Evolutionary conservation across 2,329 filamentous ascomycete genomes (phyloP).

Genomic region (Ophidiomyces ophidiicola): DNA sequence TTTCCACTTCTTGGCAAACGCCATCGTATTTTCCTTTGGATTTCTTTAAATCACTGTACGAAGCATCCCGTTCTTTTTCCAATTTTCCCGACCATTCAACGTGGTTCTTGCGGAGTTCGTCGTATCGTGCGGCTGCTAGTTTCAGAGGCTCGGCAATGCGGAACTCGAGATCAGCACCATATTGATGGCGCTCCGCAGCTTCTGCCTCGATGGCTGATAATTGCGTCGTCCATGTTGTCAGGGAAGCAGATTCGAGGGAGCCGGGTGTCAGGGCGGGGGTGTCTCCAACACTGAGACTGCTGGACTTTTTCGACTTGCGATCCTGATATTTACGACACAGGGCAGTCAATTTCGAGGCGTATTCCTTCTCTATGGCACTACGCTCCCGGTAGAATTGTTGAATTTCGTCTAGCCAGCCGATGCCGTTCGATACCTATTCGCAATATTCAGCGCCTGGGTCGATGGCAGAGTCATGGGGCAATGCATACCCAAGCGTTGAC

Average conservation of each 20-base stretch:
- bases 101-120: constrained; percentile 86
- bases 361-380: constrained; percentile 90
- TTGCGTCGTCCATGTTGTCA: constrained; percentile 95
- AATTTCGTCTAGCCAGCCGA: constrained; percentile 91
- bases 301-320: constrained; percentile 84
- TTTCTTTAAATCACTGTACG: constrained; percentile 77
- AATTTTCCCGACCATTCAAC: constrained; percentile 78
- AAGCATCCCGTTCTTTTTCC: constrained; percentile 74
- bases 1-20: constrained; percentile 88
- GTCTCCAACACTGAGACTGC: constrained; percentile 82
- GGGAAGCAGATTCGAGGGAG: constrained; percentile 86
- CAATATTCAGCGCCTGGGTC: constrained; percentile 11
- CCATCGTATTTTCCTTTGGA: constrained; percentile 86
- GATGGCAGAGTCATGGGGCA: too few relatives aligned
- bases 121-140: constrained; percentile 59
- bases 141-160: constrained; percentile 82
- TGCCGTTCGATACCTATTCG: constrained; percentile 60
- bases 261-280: constrained; percentile 86
- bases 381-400: constrained; percentile 96
- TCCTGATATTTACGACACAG: constrained; percentile 96
- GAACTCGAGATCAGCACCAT: constrained; percentile 61
- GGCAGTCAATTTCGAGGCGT: constrained; percentile 72
- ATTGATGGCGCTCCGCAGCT: constrained; percentile 79
- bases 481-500: constrained; percentile 79
- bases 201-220: constrained; percentile 78